Base-by-base conservation (phyloP, 805 yeast species). In the Ogataea pignaliae region DNA sequence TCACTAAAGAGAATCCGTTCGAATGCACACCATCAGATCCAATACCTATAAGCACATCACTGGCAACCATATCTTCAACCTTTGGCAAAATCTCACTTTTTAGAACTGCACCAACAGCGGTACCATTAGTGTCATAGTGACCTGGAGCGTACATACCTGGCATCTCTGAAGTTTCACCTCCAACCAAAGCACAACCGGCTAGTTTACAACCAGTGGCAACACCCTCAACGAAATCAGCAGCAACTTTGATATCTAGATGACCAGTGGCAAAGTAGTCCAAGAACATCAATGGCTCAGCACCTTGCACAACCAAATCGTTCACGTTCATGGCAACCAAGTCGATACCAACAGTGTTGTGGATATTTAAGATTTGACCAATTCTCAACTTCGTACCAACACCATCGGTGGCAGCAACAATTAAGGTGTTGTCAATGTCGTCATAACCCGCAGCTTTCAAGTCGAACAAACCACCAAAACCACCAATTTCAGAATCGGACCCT, bases 141-240 rank as follows among this genome's bases (percentile, higher is more conserved):
- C 95, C 95, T 44, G 82, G 88, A 47, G 83, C 86, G 60, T 93
- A 93, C 86, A 93, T 88, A 53, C 99, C 99, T 26, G 99, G 99
- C 99, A 93, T 93, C 73, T 93, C 99, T 43, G 96, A 85, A 33
- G 99, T 93, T 69, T 93, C 99, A 53, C 99, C 99, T 44, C 99
- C 99, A 42, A 93, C 97, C 46, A 93, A 75, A 6, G 99, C 99
- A 76, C 99, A 91, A 10, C 96, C 97, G 30, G 98, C 86, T 53
- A 81, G 79, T 52, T 83, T 82, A 73, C 99, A 93, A 45, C 99
- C 99, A 51, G 86, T 86, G 39, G 97, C 97, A 51, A 93, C 99
- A 68, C 99, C 98, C 48, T 78, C 72, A 33, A 93, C 98, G 56
- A 93, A 93, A 53, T 80, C 83, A 21, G 93, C 83, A 7, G 98